These are phyloP conservation scores for Haematococcus sp. DNA, from an alignment of 139 green algal species.

Conservation along the genomic window DNA sequence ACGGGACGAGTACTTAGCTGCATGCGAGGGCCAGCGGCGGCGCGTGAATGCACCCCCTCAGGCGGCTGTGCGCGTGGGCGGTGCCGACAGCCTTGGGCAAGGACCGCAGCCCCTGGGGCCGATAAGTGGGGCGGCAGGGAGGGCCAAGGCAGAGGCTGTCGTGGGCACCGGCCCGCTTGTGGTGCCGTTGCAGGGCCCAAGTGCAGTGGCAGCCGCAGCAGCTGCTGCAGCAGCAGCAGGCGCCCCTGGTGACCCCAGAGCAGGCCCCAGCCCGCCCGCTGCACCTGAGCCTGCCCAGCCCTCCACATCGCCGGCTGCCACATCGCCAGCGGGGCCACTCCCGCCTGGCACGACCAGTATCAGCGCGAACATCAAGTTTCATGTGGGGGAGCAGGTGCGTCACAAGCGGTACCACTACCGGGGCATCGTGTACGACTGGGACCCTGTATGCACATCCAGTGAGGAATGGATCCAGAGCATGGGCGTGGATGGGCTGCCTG, in stretches of 20 bases:
- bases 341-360: not conserved
- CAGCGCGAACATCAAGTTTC: not conserved
- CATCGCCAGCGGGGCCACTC: not conserved
- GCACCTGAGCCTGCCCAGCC: not conserved
- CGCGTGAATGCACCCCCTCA: too few species aligned
- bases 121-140: too few species aligned
- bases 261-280: too few species aligned
- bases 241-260: too few species aligned
- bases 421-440: constrained; percentile 64
- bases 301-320: not conserved
- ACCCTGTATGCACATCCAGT: constrained; percentile 38
- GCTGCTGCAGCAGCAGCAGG: not conserved
- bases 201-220: not conserved
- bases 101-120: too few species aligned
- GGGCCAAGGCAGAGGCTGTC: too few species aligned
- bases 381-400: not conserved
- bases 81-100: too few species aligned
- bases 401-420: constrained; percentile 45
- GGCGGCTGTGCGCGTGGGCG: too few species aligned
- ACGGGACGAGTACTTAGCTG: too few species aligned
- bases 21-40: too few species aligned
- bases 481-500: constrained; percentile 41
- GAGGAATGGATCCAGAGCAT: constrained; percentile 59
- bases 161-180: too few species aligned
- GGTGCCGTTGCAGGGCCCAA: too few species aligned